A percentile compares a stretch with the other conserved stretches of the same genome.
Conservation (phyloP, 768 basidiomycete genomes). For the Tulasnella sp. region DNA sequence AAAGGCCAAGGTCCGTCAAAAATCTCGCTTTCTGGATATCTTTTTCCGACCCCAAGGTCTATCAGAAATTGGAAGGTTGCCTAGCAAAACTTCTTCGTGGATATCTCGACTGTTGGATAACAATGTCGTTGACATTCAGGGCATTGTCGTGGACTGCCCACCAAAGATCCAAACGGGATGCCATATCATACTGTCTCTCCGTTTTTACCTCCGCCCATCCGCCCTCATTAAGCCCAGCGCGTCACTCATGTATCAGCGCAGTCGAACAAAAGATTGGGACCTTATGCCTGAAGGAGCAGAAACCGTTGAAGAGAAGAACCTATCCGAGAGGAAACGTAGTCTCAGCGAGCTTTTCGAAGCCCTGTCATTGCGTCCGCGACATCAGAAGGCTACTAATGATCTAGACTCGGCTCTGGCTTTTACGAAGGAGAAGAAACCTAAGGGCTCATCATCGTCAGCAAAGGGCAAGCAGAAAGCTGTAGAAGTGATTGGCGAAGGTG, state of each 20-base stretch:
- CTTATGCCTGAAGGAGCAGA: slow-evolving; percentile 75
- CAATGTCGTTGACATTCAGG: slow-evolving; percentile 62
- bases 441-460: slow-evolving; percentile 36
- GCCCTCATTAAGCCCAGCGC: slow-evolving; percentile 20
- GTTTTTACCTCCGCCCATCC: slow-evolving; percentile 33
- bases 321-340: slow-evolving; percentile 75
- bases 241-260: slow-evolving; percentile 19
- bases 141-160: slow-evolving; percentile 76
- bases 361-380: slow-evolving; percentile 64
- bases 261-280: slow-evolving; percentile 25
- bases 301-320: slow-evolving; percentile 69
- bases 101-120: slow-evolving; percentile 69
- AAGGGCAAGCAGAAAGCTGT: slow-evolving; percentile 45
- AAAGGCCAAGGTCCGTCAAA: slow-evolving; percentile 27
- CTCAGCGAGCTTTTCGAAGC: slow-evolving; percentile 69
- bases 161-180: slow-evolving; percentile 61
- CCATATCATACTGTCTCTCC: slow-evolving; percentile 66
- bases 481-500: slow-evolving; percentile 74
- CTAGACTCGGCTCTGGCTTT: slow-evolving; percentile 42
- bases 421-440: slow-evolving; percentile 41
- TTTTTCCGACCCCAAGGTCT: slow-evolving; percentile 27
- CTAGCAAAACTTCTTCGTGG: slow-evolving; percentile 68
- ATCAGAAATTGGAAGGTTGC: slow-evolving; percentile 72
- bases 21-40: background rate
- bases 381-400: slow-evolving; percentile 39